A percentile compares a stretch with the other conserved stretches of the same genome.
Conservation (phyloP, 495 filamentous ascomycete species). For the Stereocaulon alpinum region DNA sequence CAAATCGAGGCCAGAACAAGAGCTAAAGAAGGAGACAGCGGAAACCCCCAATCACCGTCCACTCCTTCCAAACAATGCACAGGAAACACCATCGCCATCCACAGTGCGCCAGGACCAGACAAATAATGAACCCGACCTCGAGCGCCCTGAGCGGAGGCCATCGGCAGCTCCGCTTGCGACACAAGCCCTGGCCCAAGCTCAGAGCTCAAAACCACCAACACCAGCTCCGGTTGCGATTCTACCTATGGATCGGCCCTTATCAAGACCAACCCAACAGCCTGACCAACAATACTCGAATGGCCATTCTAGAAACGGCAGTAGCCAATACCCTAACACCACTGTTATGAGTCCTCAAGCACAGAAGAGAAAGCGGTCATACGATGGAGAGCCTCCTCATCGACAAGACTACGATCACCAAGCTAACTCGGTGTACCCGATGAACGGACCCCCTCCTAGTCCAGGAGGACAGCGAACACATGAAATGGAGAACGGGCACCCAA, state of each 20-base stretch:
- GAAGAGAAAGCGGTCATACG: slow-evolving; percentile 21
- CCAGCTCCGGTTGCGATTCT: slow-evolving; percentile 8
- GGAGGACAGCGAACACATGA: slow-evolving; percentile 16
- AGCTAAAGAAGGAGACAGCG: slow-evolving; percentile 22
- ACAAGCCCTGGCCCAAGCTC: slow-evolving; percentile 11
- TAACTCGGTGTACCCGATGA: slow-evolving; percentile 14
- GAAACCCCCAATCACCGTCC: slow-evolving; percentile 15
- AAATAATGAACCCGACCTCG: slow-evolving; percentile 6
- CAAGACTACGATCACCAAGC: slow-evolving; percentile 15
- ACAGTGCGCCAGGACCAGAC: slow-evolving; percentile 12
- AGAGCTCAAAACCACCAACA: slow-evolving; percentile 9
- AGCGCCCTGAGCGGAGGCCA: slow-evolving; percentile 17
- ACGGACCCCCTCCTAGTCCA: slow-evolving; percentile 16
- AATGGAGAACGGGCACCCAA: slow-evolving; percentile 20
- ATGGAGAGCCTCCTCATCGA: slow-evolving; percentile 11
- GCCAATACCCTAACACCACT: slow-evolving; percentile 8
- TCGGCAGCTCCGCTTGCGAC: slow-evolving; percentile 14
- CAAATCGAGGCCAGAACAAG: slow-evolving; percentile 20
- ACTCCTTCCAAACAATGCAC: slow-evolving; percentile 21
- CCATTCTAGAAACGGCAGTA: slow-evolving; percentile 15
- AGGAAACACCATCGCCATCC: slow-evolving; percentile 9
- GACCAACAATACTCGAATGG: slow-evolving; percentile 9
- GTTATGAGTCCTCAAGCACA: slow-evolving; percentile 18
- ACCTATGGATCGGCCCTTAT: slow-evolving; percentile 6
- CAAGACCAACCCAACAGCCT: slow-evolving; percentile 7